These are phyloP conservation scores for Annulohypoxylon stygium DNA, from an alignment of 495 filamentous ascomycete species.

Conservation along the genomic window DNA sequence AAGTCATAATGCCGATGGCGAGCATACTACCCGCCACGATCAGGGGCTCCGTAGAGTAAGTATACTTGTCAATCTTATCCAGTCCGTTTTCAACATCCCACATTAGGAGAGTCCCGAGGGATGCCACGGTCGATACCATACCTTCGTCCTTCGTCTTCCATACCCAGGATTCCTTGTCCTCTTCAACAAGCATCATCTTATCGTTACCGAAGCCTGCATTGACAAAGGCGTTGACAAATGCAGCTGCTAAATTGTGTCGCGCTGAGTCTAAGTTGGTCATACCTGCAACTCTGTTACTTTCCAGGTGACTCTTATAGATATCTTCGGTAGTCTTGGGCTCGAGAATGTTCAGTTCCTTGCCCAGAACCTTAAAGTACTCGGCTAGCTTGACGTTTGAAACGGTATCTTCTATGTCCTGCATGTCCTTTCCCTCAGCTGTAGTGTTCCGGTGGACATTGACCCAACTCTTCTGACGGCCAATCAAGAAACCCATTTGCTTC, in stretches of 20 bases:
- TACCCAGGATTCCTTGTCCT: conserved; percentile 90
- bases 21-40: conserved; percentile 91
- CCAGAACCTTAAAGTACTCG: conserved; percentile 92
- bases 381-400: conserved; percentile 88
- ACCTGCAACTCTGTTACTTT: conserved; percentile 91
- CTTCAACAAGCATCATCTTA: conserved; percentile 92
- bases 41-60: conserved; percentile 82
- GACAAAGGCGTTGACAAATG: conserved; percentile 95
- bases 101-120: conserved; percentile 86
- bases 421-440: conserved; percentile 63
- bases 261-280: conserved; percentile 96
- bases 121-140: conserved; percentile 95
- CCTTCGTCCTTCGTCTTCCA: conserved; percentile 99
- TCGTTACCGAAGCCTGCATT: conserved; percentile 96
- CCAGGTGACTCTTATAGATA: conserved; percentile 99
- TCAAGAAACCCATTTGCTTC: conserved; percentile 94
- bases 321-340: conserved; percentile 98
- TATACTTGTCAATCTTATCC: conserved; percentile 93
- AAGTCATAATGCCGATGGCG: conserved; percentile 93
- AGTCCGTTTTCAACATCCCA: conserved; percentile 93
- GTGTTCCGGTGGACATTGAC: conserved; percentile 73
- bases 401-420: conserved; percentile 80
- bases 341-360: conserved; percentile 95
- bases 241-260: conserved; percentile 93
- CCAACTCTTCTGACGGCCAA: conserved; percentile 91